Conservation (phyloP, 345 rosid genomes). For the Citrus medica region DNA sequence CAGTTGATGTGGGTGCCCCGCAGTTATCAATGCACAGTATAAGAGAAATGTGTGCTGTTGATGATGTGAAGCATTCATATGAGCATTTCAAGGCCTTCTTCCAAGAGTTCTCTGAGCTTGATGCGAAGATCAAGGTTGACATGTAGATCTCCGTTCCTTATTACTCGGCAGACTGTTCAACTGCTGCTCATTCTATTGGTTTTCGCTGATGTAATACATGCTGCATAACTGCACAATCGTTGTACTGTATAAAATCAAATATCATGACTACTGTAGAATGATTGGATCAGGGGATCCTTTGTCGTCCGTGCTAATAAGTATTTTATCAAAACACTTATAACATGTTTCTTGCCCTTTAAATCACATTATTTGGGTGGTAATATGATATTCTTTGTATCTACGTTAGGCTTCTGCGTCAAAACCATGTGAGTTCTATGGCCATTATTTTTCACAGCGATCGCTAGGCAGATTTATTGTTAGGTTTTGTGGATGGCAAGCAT, state of each 20-base stretch:
- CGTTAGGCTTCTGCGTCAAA: not conserved
- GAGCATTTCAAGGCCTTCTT: slow-evolving; percentile 92
- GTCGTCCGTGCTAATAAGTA: too few relatives aligned
- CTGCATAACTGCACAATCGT: not conserved
- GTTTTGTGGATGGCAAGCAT: not conserved
- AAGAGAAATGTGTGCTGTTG: slow-evolving; percentile 91
- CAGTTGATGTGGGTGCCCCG: slow-evolving; percentile 95
- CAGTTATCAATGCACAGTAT: slow-evolving; percentile 98
- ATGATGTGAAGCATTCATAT: slow-evolving; percentile 76
- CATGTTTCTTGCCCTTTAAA: not conserved
- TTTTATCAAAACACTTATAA: too few relatives aligned
- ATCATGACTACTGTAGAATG: not conserved
- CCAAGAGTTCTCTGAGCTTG: slow-evolving; percentile 61
- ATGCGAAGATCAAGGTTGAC: slow-evolving; percentile 64
- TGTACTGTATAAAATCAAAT: not conserved
- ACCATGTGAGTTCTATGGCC: too few relatives aligned
- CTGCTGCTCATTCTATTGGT: not conserved
- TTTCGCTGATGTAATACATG: not conserved
- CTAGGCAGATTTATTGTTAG: not conserved
- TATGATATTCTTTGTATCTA: not conserved
- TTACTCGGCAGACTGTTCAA: not conserved
- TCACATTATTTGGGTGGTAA: not conserved
- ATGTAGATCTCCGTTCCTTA: slow-evolving; percentile 13
- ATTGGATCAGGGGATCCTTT: not conserved
- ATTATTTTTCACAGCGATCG: not conserved